A percentile compares a stretch with the other conserved stretches of the same genome.
Evolutionary conservation across 805 yeast species (phyloP).

Genomic region (Sungouiella thailandica): DNA sequence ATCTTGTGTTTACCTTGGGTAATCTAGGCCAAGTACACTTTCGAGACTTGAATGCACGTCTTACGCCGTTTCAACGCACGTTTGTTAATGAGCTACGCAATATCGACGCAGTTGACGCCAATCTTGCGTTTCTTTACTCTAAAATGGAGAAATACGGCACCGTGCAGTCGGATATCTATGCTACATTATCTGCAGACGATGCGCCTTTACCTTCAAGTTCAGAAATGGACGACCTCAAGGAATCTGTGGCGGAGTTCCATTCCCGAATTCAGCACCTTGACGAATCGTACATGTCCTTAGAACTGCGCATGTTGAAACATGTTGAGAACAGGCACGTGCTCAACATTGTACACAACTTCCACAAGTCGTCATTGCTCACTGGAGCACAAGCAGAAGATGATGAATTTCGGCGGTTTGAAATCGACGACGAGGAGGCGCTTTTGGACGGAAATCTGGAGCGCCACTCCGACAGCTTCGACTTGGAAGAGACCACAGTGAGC

Average conservation of each 20-base stretch:
- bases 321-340: slow-evolving; percentile 36
- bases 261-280: slow-evolving; percentile 35
- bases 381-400: slow-evolving; percentile 5
- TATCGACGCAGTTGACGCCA: slow-evolving; percentile 30
- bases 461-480: slow-evolving; percentile 21
- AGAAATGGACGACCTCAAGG: slow-evolving; percentile 31
- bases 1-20: slow-evolving; percentile 36
- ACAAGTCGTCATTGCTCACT: slow-evolving; percentile 16
- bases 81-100: slow-evolving; percentile 37
- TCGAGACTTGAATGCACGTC: slow-evolving; percentile 44
- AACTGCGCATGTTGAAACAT: slow-evolving; percentile 17
- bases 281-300: slow-evolving; percentile 25
- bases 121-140: slow-evolving; percentile 22
- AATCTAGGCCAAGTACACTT: slow-evolving; percentile 38
- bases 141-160: slow-evolving; percentile 29
- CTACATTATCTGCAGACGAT: slow-evolving; percentile 47
- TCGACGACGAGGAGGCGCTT: slow-evolving; percentile 27
- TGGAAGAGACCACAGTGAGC: slow-evolving; percentile 15
- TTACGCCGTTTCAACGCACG: slow-evolving; percentile 43
- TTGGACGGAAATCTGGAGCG: slow-evolving; percentile 18
- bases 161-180: slow-evolving; percentile 20
- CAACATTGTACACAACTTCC: slow-evolving; percentile 29
- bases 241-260: slow-evolving; percentile 19
- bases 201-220: slow-evolving; percentile 26
- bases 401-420: slow-evolving; percentile 17